Base-by-base conservation (phyloP, 495 filamentous ascomycete genomes). In the Talaromyces nanjingensis region DNA sequence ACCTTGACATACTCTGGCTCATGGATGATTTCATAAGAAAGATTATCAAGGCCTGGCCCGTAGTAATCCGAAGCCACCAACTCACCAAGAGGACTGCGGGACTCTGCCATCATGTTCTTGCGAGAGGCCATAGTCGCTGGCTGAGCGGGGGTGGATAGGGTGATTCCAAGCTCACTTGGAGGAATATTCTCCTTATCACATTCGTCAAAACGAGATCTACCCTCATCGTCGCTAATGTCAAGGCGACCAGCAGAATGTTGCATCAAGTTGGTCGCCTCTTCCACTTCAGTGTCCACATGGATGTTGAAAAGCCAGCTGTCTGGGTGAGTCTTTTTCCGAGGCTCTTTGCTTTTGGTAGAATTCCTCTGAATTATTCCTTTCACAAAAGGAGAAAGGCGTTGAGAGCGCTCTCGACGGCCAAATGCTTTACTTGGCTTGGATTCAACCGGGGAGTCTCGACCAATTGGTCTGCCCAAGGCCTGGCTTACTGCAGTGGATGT, bases 171-270 rank as follows among this genome's bases (percentile, higher is more conserved):
- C 37, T 80, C 72, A 22, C 69, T 64, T 54, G 76, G 72, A 6
- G 93, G 89, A 18, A 96, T 87, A 69, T 98, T 98, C 79, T 98
- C 94, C 79, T 97, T 97, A 49, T 90, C 91, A 25, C 87, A 81
- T 64, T 86, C 84, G 22, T 81, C 80, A 6, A 74, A 68, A 56
- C 67, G 67, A 16, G 57, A 31, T 64, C 73, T 79, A n/a, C 67
- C 67, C 64, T 81, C 79, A 59, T 89, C 86, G 6, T 84, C 81
- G 45, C 79, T 80, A 73, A 98, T 92, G 70, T 98, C 93, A 0
- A 98, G 84, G 0, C 87, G 88, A 68, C 86, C 84, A 22, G 94
- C 91, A 33, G 87, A 89, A 76, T 97, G 93, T 70, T 96, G 88
- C 80, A 98, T 90, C 3, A 96, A 76, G 70, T 96, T 97, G 60